Evolutionary conservation across 192 early-diverging fungal species (phyloP), one percentile per base, ranked within the genome.

Genomic region (Podila epicladia): DNA sequence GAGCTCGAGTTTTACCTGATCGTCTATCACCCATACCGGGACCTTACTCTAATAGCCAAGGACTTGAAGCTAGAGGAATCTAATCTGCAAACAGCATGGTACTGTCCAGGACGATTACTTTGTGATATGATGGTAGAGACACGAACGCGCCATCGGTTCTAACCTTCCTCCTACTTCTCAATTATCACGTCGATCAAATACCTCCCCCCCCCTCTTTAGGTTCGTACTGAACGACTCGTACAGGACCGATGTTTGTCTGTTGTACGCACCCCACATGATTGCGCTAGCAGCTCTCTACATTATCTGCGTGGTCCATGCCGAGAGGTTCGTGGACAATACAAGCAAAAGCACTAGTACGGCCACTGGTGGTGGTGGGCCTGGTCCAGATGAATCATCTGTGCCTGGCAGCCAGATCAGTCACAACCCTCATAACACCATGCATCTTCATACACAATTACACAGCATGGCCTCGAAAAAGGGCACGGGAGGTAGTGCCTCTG

Each of bases 1-100:
- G 96, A 96, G 24, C 88, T 98, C 66, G 91, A 96, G 75, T 98
- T 96, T 67, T 95, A 94, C 71, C 75, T 95, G 62, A 92, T 97
- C 65, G 90, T 96, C 0, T 95, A 90, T 75, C 95, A 98, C 71
- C 95, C 97, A 9, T 98, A 97, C 73, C 89, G 92, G 28, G 87
- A 92, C 6, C 85, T 98, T 3, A 90, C 87, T 1, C 85, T 84
- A 22, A 78, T 90, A 51, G 84, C 85, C 7, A 83, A 86, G 49
- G 87, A 89, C 24, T 70, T 90, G 22, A 87, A 84, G 12, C 71
- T 86, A 71, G 75, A 84, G 31, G 85, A 89, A 60, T 85, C 77
- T 3, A 88, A 83, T 13, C 41, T 90, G n/a, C 87, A 93, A 71
- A 89, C 86, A 64, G 93, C 90, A 22, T 89, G 86, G 85, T 73